Base-by-base conservation (phyloP, 1,139 yeast genomes). In the Pneumocystis canis region DNA sequence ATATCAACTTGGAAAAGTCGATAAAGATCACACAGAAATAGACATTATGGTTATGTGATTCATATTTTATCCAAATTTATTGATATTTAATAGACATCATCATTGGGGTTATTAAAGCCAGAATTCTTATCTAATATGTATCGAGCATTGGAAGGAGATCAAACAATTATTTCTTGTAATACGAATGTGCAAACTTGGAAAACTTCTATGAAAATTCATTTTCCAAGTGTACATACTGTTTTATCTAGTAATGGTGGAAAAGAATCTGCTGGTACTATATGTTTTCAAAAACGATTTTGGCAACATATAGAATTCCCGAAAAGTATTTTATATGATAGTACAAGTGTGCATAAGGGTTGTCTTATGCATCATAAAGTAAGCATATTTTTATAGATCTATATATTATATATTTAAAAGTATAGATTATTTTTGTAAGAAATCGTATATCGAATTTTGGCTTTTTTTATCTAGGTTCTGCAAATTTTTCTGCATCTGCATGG, bases 401-500 rank as follows among this genome's bases (percentile, higher is more conserved):
- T 20, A 25, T 28, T 14, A 16, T 54, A 60, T 30, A 57, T 41
- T 11, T 25, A 58, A 58, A 25, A 25, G 62, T 16, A 5, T 63
- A 63, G 58, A 65, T 62, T 54, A 58, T 37, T 18, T 32, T 30
- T 35, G 32, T 31, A 47, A 47, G 16, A 25, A 54, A 28, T n/a
- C 11, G 7, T 11, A 18, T 25, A 5, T 4, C 30, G 30, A 20
- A 20, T 5, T n/a, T 37, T 33, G 7, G 7, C 18, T 33, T 18
- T 60, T 60, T 60, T 37, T 68, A 68, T 59, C 64, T 68, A 14
- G 70, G 70, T 16, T 68, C 70, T 30, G 69, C 69, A 11, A 68
- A 68, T 59, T 62, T 68, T 63, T 67, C 70, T 3, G 66, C 66
- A 18, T 67, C 70, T n/a, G 70, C 70, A 9, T 68, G 70, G 69